phyloP scores from a whole-genome alignment of 1,284 basidiomycete species.

The Phaffia rhodozyma region DNA sequence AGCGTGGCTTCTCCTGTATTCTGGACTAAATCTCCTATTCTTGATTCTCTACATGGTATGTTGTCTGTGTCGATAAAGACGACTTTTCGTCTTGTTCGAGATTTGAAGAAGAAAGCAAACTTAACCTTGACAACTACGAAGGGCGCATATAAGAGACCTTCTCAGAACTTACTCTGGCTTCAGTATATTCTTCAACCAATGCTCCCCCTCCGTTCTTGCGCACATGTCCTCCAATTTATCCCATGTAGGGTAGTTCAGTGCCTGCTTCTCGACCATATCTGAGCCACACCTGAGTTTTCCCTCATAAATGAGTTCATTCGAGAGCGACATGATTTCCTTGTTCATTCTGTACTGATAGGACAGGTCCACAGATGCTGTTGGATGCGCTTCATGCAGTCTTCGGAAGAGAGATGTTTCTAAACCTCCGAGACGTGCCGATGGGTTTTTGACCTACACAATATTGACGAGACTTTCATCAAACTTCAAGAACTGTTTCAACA shows the following conservation, averaged over 20 bases:
- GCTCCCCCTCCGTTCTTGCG: conserved; percentile 18
- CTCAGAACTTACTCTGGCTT: conserved; percentile 45
- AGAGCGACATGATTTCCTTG: conserved; percentile 85
- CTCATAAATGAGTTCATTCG: conserved; percentile 78
- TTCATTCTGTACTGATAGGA: conserved; percentile 94
- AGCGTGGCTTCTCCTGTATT: conserved; percentile 65
- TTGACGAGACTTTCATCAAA: not conserved
- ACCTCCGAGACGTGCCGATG: conserved; percentile 65
- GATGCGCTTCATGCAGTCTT: conserved; percentile 71
- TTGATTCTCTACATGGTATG: conserved; percentile 61
- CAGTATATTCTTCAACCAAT: conserved; percentile 58
- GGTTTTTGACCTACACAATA: conserved; percentile 56
- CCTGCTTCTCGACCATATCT: conserved; percentile 51
- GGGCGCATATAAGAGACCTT: not conserved
- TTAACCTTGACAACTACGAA: not conserved
- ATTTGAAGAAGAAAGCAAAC: not conserved
- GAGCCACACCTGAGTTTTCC: conserved; percentile 68
- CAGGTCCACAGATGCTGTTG: conserved; percentile 67
- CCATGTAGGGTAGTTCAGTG: conserved; percentile 43
- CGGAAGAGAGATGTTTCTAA: conserved; percentile 85
- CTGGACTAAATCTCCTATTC: conserved; percentile 76
- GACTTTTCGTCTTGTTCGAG: conserved; percentile 53
- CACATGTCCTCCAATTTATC: conserved; percentile 32
- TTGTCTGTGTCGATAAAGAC: conserved; percentile 87
- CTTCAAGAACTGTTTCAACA: conserved; percentile 1